Evolutionary conservation across 345 rosid species (phyloP), one percentile per base, ranked within the genome.

Genomic region (Hibiscus tridactylites): DNA sequence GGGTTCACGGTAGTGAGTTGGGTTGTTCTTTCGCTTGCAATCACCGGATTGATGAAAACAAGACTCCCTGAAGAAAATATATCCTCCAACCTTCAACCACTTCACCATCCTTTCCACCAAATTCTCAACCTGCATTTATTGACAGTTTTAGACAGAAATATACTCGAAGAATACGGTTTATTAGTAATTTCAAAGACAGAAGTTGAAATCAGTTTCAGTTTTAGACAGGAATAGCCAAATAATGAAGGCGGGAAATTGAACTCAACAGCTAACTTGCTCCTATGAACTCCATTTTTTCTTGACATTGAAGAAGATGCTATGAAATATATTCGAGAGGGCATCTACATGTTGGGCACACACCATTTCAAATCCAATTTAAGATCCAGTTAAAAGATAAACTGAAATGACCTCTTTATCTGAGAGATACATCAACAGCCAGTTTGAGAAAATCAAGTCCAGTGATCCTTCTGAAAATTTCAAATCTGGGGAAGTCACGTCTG

Each of bases 341-440:
- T 3, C 37, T 3, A 33, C 37, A 33, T 33, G 37, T 33, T 33
- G 37, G 0, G 37, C 6, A 33, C 3, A 3, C 37, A 4, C 37
- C 37, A 4, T 33, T 33, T 33, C 44, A 71, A 75, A 46, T 21
- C 50, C 29, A 3, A 46, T 0, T 46, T 9, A 46, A 11, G 4
- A 5, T 46, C 50, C 50, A 10, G 13, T 1, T 46, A 46, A 46
- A 56, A 15, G 5, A 46, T 46, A n/a, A 67, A 72, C 19, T 52
- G 62, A 68, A 16, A 26, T 65, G 79, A 95, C 97, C 93, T 95
- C 97, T 62, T 83, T 71, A 71, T 95, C 98, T 31, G 97, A 89
- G 65, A 95, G 99, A 84, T 92, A 92, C 99, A 92, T 95, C 3
- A 95, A 91, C 59, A 95, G 88, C 97, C 99, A 95, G 81, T 95